Conservation (phyloP, 1,139 yeast species). For the Taiozyma sp. region DNA sequence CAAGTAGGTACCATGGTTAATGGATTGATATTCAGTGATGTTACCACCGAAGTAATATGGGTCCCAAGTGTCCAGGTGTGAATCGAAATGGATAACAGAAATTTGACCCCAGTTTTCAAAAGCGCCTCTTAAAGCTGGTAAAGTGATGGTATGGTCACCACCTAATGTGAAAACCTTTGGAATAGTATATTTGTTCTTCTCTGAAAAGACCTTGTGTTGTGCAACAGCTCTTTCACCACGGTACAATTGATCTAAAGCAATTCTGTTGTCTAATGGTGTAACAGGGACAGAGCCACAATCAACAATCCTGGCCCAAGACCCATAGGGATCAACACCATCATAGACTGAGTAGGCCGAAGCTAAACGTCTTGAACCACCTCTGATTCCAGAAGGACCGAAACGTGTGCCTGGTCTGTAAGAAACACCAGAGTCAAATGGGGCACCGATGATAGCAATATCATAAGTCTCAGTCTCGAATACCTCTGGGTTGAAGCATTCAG, state of each 20-base stretch:
- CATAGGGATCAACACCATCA: constrained; percentile 48
- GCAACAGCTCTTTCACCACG: constrained; percentile 48
- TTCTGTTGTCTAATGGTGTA: constrained; percentile 55
- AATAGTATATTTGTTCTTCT: constrained; percentile 22
- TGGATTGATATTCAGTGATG: constrained; percentile 42
- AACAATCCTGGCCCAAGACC: constrained; percentile 47
- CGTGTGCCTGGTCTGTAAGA: constrained; percentile 61
- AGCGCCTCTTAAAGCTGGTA: constrained; percentile 49
- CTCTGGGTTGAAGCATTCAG: constrained; percentile 38
- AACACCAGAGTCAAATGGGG: constrained; percentile 57
- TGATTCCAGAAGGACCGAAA: constrained; percentile 56
- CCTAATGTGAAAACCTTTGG: constrained; percentile 50
- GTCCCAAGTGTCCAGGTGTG: constrained; percentile 59
- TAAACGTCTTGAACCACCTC: constrained; percentile 53
- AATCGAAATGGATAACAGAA: constrained; percentile 52
- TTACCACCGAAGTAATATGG: constrained; percentile 54
- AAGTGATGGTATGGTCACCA: constrained; percentile 55
- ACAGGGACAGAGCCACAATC: constrained; percentile 60
- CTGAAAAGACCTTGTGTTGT: constrained; percentile 28
- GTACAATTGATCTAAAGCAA: constrained; percentile 53
- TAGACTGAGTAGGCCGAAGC: constrained; percentile 35
- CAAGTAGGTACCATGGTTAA: constrained; percentile 53
- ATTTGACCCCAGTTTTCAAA: constrained; percentile 44
- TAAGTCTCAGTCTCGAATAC: constrained; percentile 24
- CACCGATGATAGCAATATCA: constrained; percentile 50